These are phyloP conservation scores for Penstemon newberryi DNA, from an alignment of 257 asterid species.

Conservation along the genomic window DNA sequence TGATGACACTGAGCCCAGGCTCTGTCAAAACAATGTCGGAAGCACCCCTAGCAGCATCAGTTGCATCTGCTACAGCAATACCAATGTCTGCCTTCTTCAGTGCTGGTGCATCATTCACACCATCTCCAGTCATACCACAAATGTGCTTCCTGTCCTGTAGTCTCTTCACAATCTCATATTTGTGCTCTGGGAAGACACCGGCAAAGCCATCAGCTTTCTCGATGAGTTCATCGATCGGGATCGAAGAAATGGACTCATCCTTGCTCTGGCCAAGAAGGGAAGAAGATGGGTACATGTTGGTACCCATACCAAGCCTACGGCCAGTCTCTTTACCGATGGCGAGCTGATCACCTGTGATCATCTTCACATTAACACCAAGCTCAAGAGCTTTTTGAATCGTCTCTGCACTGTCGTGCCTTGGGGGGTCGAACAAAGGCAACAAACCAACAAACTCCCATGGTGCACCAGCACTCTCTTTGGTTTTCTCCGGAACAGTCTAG, in stretches of 20 bases:
- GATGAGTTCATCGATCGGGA: too few species aligned
- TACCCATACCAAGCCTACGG: constrained; percentile 22
- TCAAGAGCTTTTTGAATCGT: constrained; percentile 55
- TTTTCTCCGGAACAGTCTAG: constrained; percentile 50
- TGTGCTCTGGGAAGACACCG: constrained; percentile 40
- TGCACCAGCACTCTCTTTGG: constrained; percentile 47
- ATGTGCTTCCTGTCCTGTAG: constrained; percentile 64
- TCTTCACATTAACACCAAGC: constrained; percentile 58
- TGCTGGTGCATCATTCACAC: constrained; percentile 69
- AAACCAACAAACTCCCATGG: constrained; percentile 58
- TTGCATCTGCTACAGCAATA: constrained; percentile 67
- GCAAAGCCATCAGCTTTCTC: too few species aligned
- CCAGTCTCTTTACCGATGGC: constrained; percentile 20
- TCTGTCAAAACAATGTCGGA: constrained; percentile 63
- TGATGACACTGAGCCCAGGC: constrained; percentile 64
- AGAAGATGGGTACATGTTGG: constrained; percentile 22
- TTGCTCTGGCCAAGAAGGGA: constrained; percentile 20
- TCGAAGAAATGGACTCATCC: constrained; percentile 21
- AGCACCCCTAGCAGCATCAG: constrained; percentile 67
- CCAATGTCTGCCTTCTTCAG: constrained; percentile 66
- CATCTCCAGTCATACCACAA: constrained; percentile 74
- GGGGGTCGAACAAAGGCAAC: constrained; percentile 56
- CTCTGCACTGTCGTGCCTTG: constrained; percentile 63
- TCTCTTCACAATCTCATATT: constrained; percentile 60
- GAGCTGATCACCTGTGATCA: constrained; percentile 52